Conservation (phyloP, 1,284 basidiomycete genomes). For the Moniliella sp. region DNA sequence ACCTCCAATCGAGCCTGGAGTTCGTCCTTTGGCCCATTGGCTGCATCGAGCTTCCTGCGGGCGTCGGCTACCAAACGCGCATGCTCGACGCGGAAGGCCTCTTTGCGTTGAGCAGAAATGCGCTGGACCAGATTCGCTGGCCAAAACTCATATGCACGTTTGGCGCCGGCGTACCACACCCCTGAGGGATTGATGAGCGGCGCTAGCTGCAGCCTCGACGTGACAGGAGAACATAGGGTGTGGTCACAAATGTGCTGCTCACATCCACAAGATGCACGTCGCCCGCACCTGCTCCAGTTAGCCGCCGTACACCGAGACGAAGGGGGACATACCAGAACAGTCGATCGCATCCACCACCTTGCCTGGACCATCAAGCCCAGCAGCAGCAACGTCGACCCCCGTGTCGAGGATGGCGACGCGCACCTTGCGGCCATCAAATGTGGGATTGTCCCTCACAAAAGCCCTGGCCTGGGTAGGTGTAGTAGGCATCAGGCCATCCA, state of each 20-base stretch:
- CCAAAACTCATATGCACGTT: constrained; percentile 33
- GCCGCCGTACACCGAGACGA: too few species aligned
- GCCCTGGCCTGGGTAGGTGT: constrained; percentile 27
- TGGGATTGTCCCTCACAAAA: too few species aligned
- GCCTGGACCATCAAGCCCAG: constrained; percentile 25
- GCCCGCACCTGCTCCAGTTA: too few species aligned
- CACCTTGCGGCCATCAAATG: too few species aligned
- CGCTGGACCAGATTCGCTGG: constrained; percentile 28
- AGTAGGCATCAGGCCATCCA: constrained; percentile 29
- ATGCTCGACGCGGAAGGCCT: constrained; percentile 24
- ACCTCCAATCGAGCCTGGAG: constrained; percentile 19
- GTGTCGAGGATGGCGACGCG: constrained; percentile 34
- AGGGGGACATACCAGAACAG: constrained; percentile 24
- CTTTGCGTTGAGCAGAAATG: constrained; percentile 23
- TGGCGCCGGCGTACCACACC: constrained; percentile 31
- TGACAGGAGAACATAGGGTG: too few species aligned
- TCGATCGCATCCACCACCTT: constrained; percentile 34
- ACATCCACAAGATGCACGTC: too few species aligned
- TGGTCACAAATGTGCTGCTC: too few species aligned
- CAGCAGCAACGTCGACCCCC: constrained; percentile 32
- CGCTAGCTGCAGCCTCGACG: too few species aligned
- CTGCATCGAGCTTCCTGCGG: constrained; percentile 1
- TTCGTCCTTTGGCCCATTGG: constrained; percentile 14
- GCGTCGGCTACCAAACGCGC: constrained; percentile 13
- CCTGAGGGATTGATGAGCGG: constrained; percentile 26